Evolutionary conservation across 768 basidiomycete genomes (phyloP).

Genomic region (Russula ochroleuca): DNA sequence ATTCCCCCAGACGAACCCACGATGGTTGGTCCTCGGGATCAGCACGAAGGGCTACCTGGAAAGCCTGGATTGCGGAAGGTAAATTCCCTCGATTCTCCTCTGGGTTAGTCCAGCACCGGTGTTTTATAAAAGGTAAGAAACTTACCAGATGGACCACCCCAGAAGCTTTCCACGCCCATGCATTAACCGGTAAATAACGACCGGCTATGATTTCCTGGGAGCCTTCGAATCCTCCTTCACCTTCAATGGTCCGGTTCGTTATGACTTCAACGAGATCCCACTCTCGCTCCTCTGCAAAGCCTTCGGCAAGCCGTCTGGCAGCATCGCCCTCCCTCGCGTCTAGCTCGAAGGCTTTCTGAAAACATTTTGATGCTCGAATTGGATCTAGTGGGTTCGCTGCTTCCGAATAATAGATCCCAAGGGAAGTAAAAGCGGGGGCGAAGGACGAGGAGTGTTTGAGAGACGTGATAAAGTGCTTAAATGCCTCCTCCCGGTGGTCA

Average conservation of each 20-base stretch:
- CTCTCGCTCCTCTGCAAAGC: constrained; percentile 88
- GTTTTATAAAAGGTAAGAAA: neutral
- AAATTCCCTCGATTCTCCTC: constrained; percentile 64
- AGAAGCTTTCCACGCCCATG: constrained; percentile 98
- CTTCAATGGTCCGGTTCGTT: constrained; percentile 88
- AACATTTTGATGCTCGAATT: constrained; percentile 86
- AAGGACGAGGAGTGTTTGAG: constrained; percentile 71
- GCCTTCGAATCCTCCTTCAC: constrained; percentile 72
- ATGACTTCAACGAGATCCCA: constrained; percentile 96
- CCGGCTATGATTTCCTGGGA: constrained; percentile 39
- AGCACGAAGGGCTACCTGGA: constrained; percentile 81
- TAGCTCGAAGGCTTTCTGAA: constrained; percentile 96
- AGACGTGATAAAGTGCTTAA: constrained; percentile 71
- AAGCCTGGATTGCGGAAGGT: constrained; percentile 68
- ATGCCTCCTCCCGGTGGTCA: constrained; percentile 57
- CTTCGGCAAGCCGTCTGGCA: constrained; percentile 75
- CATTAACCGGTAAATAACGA: constrained; percentile 68
- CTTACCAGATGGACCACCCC: constrained; percentile 88
- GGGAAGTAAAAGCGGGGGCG: constrained; percentile 89
- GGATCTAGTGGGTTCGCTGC: constrained; percentile 68
- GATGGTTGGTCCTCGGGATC: constrained; percentile 69
- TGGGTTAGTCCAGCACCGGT: constrained; percentile 16
- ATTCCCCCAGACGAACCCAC: constrained; percentile 93
- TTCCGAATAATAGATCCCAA: constrained; percentile 86
- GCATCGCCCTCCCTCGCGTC: constrained; percentile 86